These are phyloP conservation scores for Linum trigynum DNA, from an alignment of 345 rosid species.

Conservation along the genomic window DNA sequence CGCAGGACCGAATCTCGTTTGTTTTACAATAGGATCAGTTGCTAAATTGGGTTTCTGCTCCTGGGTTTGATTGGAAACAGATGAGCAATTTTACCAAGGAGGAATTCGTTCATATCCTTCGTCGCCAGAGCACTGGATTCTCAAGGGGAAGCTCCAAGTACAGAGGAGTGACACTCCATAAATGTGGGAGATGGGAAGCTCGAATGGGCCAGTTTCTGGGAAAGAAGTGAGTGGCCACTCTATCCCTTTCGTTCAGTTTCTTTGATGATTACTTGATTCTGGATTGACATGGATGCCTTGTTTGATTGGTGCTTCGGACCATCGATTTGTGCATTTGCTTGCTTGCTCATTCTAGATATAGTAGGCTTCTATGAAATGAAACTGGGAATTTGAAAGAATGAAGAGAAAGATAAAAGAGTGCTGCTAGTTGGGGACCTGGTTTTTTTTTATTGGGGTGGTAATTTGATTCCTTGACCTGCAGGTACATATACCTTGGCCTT, in stretches of 20 bases:
- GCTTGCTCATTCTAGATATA: neutral
- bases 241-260: slow-evolving; percentile 1
- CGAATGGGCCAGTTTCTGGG: slow-evolving; percentile 75
- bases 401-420: neutral
- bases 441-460: slow-evolving; percentile 17
- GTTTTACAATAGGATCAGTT: neutral
- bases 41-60: neutral
- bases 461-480: slow-evolving; percentile 31
- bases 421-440: slow-evolving; percentile 11
- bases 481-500: slow-evolving; percentile 93
- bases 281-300: neutral
- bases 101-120: slow-evolving; percentile 62
- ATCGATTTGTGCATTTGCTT: neutral
- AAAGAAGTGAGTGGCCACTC: slow-evolving; percentile 41
- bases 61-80: slow-evolving; percentile 20
- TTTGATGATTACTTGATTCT: neutral
- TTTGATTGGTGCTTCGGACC: neutral
- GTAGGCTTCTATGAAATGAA: neutral
- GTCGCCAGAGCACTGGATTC: slow-evolving; percentile 70
- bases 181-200: slow-evolving; percentile 77
- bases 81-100: slow-evolving; percentile 55
- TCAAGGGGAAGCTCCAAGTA: slow-evolving; percentile 64
- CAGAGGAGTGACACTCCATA: slow-evolving; percentile 70
- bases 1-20: neutral
- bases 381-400: slow-evolving; percentile 11